A percentile compares a stretch with the other conserved stretches of the same genome.
Conservation (phyloP, 1,284 basidiomycete species). For the Puccinia novopanici region DNA sequence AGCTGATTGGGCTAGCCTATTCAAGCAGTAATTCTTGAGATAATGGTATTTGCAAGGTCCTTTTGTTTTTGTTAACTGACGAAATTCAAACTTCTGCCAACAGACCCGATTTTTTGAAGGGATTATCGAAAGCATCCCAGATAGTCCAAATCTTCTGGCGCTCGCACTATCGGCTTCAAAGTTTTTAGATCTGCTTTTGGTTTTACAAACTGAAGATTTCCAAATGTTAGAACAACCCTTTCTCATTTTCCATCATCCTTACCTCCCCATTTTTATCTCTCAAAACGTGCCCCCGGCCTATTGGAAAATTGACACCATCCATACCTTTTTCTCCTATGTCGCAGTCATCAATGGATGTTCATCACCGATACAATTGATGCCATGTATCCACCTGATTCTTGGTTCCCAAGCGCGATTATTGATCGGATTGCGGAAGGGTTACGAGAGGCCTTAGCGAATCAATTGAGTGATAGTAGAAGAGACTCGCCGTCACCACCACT, state of each 20-base stretch:
- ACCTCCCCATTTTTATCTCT: too few species aligned
- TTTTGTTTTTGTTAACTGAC: background rate
- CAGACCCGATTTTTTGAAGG: slow-evolving; percentile 66
- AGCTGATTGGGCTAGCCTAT: slow-evolving; percentile 61
- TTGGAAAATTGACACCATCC: background rate
- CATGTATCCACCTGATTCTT: slow-evolving; percentile 79
- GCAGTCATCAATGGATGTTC: slow-evolving; percentile 97
- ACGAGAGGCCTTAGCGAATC: slow-evolving; percentile 67
- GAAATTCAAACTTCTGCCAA: slow-evolving; percentile 25
- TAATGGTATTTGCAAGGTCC: background rate
- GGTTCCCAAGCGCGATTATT: slow-evolving; percentile 80
- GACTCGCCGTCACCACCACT: slow-evolving; percentile 18
- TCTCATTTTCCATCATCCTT: background rate
- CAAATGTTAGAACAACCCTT: slow-evolving; percentile 71
- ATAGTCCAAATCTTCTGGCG: slow-evolving; percentile 62
- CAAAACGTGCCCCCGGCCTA: slow-evolving; percentile 10
- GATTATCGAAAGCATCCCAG: slow-evolving; percentile 59
- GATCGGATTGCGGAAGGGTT: slow-evolving; percentile 81
- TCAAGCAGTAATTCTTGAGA: slow-evolving; percentile 2
- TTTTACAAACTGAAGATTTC: slow-evolving; percentile 93
- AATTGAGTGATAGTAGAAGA: slow-evolving; percentile 51
- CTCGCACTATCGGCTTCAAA: slow-evolving; percentile 87
- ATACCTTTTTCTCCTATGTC: background rate
- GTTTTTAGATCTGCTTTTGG: slow-evolving; percentile 84
- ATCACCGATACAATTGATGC: slow-evolving; percentile 97